Evolutionary conservation across 2,329 filamentous ascomycete species (phyloP).

Genomic region (Talaromyces sp.): DNA sequence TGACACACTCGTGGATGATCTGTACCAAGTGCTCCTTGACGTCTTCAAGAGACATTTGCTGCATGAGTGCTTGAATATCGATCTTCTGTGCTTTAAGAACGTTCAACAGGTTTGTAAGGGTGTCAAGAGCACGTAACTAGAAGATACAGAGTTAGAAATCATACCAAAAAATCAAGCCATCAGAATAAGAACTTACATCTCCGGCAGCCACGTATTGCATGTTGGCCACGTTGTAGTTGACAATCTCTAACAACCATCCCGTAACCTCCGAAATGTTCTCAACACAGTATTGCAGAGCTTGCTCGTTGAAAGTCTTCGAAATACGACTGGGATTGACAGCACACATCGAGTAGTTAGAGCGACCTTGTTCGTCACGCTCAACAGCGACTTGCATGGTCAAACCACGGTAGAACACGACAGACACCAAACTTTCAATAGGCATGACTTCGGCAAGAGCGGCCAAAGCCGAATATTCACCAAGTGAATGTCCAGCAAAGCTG

Average conservation of each 20-base stretch:
- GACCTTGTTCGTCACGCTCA: conserved; percentile 84
- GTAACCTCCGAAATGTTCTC: conserved; percentile 92
- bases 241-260: conserved; percentile 94
- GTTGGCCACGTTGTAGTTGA: conserved; percentile 81
- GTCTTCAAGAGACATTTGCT: conserved; percentile 78
- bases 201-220: conserved; percentile 66
- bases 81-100: conserved; percentile 96
- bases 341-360: conserved; percentile 99
- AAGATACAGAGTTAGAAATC: conserved; percentile 15
- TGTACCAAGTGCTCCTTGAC: conserved; percentile 84
- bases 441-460: conserved; percentile 96
- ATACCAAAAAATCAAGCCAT: not conserved
- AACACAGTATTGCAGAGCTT: conserved; percentile 92
- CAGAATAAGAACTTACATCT: conserved; percentile 45
- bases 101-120: conserved; percentile 75
- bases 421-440: conserved; percentile 98
- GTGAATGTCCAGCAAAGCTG: conserved; percentile 94
- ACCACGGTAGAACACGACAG: conserved; percentile 97
- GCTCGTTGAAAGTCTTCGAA: conserved; percentile 97
- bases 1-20: conserved; percentile 84
- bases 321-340: conserved; percentile 98
- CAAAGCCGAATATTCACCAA: conserved; percentile 96
- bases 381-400: conserved; percentile 99
- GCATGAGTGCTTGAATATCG: conserved; percentile 89
- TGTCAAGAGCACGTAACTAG: conserved; percentile 58